A percentile compares a stretch with the other conserved stretches of the same genome.
These are phyloP conservation scores for Nitzschia putrida DNA, from an alignment of 108 stramenopile genomes.

Conservation along the genomic window DNA sequence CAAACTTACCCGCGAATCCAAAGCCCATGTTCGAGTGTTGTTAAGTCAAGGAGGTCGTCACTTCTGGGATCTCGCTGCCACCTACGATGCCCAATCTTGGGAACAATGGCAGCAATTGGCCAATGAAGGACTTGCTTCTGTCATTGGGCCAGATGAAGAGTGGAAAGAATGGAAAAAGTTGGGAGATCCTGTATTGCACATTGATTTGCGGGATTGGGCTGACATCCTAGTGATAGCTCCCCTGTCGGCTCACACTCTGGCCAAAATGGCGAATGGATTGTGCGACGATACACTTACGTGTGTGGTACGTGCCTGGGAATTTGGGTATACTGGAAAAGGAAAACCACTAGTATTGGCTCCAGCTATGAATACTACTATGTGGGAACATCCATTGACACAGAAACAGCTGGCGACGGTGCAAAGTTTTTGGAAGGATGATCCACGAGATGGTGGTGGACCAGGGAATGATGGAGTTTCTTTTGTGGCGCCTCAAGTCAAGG, in stretches of 20 bases:
- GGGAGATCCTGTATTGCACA: slow-evolving; percentile 88
- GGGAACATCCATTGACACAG: slow-evolving; percentile 84
- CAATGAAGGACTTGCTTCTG: slow-evolving; percentile 1
- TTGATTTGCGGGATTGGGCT: slow-evolving; percentile 90
- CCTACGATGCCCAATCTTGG: slow-evolving; percentile 67
- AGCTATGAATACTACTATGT: slow-evolving; percentile 96
- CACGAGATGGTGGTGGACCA: background rate
- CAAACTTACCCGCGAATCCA: slow-evolving; percentile 40
- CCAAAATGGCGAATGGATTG: slow-evolving; percentile 80
- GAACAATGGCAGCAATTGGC: slow-evolving; percentile 33
- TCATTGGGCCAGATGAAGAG: slow-evolving; percentile 71
- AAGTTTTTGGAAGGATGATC: slow-evolving; percentile 48
- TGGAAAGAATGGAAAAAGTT: slow-evolving; percentile 75
- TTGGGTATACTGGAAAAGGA: slow-evolving; percentile 43
- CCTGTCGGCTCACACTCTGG: slow-evolving; percentile 82
- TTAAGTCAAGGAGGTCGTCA: slow-evolving; percentile 66
- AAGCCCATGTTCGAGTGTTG: slow-evolving; percentile 57
- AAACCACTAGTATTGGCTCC: slow-evolving; percentile 89
- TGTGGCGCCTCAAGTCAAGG: slow-evolving; percentile 68
- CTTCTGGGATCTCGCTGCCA: slow-evolving; percentile 71
- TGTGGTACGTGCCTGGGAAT: slow-evolving; percentile 89
- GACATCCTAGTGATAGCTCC: slow-evolving; percentile 83
- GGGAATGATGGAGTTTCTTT: slow-evolving; percentile 31
- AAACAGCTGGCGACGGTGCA: slow-evolving; percentile 61
- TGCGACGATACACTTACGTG: slow-evolving; percentile 89